Evolutionary conservation across 805 yeast species (phyloP).

Genomic region (Ogataea nonfermentans): DNA sequence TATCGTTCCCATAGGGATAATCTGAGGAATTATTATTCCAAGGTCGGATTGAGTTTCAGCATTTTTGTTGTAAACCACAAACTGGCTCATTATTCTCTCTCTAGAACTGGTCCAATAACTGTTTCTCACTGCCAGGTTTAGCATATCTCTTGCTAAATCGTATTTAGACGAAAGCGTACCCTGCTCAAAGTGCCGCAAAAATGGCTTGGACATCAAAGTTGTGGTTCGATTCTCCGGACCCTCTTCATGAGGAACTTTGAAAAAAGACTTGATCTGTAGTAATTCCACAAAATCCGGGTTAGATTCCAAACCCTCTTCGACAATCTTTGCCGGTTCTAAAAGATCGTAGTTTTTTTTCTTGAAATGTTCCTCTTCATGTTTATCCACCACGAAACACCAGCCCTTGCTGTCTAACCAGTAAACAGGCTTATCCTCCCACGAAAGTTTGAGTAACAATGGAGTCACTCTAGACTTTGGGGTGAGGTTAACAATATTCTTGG

Average conservation of each 20-base stretch:
- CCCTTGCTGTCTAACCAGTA: slow-evolving; percentile 78
- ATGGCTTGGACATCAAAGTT: slow-evolving; percentile 73
- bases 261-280: slow-evolving; percentile 32
- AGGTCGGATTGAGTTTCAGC: slow-evolving; percentile 26
- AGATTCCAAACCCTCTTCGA: slow-evolving; percentile 12
- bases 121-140: slow-evolving; percentile 72
- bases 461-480: slow-evolving; percentile 73
- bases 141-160: slow-evolving; percentile 70
- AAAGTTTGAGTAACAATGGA: slow-evolving; percentile 69
- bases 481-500: slow-evolving; percentile 44
- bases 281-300: slow-evolving; percentile 11
- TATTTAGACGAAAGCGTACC: slow-evolving; percentile 70
- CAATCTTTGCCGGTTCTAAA: slow-evolving; percentile 18
- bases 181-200: slow-evolving; percentile 66
- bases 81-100: slow-evolving; percentile 78
- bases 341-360: slow-evolving; percentile 38
- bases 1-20: slow-evolving; percentile 93
- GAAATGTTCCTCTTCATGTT: slow-evolving; percentile 35
- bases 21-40: slow-evolving; percentile 80
- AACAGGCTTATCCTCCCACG: slow-evolving; percentile 85
- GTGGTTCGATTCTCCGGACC: slow-evolving; percentile 77
- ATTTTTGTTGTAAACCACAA: slow-evolving; percentile 62
- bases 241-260: slow-evolving; percentile 85
- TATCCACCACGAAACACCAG: slow-evolving; percentile 79
- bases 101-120: slow-evolving; percentile 94